phyloP scores from a whole-genome alignment of 129 eudicot genomes.

The Logfia minima region DNA sequence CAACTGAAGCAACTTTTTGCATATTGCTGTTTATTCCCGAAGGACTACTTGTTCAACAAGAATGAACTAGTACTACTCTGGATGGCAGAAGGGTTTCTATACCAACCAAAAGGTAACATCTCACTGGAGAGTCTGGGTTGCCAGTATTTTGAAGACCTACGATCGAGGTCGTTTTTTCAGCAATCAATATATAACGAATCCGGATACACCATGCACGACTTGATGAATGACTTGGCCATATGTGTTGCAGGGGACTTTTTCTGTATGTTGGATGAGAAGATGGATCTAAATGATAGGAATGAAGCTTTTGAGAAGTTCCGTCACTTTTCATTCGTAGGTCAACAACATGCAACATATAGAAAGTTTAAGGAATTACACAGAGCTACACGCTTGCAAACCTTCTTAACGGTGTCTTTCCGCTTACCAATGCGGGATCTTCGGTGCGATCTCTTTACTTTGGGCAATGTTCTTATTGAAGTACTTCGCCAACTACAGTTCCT shows the following conservation, averaged over 20 bases:
- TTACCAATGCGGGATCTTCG: too few species aligned
- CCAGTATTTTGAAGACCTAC: neutral
- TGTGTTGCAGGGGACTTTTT: neutral
- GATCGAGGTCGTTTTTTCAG: neutral
- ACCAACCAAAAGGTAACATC: neutral
- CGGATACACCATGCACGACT: neutral
- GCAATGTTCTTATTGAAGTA: neutral
- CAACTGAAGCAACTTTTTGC: neutral
- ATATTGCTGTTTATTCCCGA: neutral
- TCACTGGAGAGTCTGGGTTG: neutral
- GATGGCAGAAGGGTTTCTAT: neutral
- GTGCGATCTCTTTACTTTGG: neutral
- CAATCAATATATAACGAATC: neutral
- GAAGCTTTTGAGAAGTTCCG: neutral
- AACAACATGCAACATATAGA: neutral
- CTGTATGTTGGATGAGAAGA: neutral
- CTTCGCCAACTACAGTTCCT: neutral
- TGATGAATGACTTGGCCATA: slow-evolving; percentile 4
- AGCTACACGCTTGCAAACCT: neutral
- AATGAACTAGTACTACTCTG: neutral
- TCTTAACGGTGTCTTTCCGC: neutral
- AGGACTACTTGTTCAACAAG: neutral
- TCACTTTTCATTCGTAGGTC: neutral
- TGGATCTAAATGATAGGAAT: neutral
- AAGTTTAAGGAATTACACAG: neutral